Base-by-base conservation (phyloP, 2,329 filamentous ascomycete genomes). In the Coniochaeta sp. region DNA sequence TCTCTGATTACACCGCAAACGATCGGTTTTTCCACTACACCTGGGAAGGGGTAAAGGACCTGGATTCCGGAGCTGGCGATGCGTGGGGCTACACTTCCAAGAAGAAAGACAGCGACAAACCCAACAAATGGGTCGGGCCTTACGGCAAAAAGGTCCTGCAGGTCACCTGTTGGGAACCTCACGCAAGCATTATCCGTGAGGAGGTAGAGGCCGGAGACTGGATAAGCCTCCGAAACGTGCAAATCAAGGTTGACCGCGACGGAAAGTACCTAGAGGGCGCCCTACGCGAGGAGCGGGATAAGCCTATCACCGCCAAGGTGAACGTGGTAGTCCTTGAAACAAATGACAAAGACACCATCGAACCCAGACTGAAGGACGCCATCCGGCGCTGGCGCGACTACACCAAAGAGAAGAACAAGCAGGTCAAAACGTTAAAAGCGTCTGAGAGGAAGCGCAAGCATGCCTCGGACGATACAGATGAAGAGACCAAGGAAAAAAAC, bases 1-100 rank as follows among this genome's bases (percentile, higher is more conserved):
- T 96, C 19, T 89, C 90, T 0, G 93, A 97, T 72, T 96, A 93
- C 71, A 96, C 91, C 0, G 75, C 83, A 57, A 91, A 97, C 67
- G 68, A 77, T 0, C 62, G 68, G 1, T 86, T 97, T 61, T 87
- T 81, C 64, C 73, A 85, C 38, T 85, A 75, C 56, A 66, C 68
- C 12, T 72, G 67, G 61, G 68, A 70, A 26, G 67, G 63, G 22
- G 63, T 71, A 2, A 65, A 70, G 1, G 70, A 70, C 7, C 65
- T 65, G 4, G 70, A 63, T 3, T 69, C 70, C 5, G 73, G 72
- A 44, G 14, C 2, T 56, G 30, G 28, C 26, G 54, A 56, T n/a
- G n/a, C 38, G 34, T 80, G 84, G 55, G 82, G 81, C 4, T 84
- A 88, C 65, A 71, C 60, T 16, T 54, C 58, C 17, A 61, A 66